Base-by-base conservation (phyloP, 768 basidiomycete species). In the Mycena pura region DNA sequence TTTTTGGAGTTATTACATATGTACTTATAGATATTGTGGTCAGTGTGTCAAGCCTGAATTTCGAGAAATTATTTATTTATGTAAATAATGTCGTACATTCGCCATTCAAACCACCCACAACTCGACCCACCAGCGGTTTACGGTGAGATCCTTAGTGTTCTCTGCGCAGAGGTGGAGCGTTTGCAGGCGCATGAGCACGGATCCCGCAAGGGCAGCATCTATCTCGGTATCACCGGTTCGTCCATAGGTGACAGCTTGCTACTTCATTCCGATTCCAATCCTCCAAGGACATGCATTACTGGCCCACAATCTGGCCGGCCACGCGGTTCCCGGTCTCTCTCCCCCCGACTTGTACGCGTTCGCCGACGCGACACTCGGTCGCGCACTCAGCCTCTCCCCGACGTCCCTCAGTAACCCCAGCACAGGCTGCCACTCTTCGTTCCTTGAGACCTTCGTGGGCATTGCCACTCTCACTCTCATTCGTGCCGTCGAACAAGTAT, bases 361-460 rank as follows among this genome's bases (percentile, higher is more conserved):
- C 32, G 56, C 63, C 11, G 68, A 69, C 32, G 14, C 70, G 65
- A 34, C 72, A 72, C 57, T 67, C 46, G 60, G 14, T 56, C 66
- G 50, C 6, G 48, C 54, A 10, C 43, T 62, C 34, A 56, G 17
- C 46, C 28, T 62, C 28, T 21, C 47, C 19, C 52, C 51, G 27
- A 50, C 53, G 3, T 57, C 58, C 11, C 27, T 50, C 44, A 68
- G 58, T 44, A 55, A 25, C 47, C 63, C 49, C 21, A 62, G 56
- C 31, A 44, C 60, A 24, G 66, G 72, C 5, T 69, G 66, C 15
- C 67, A 62, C 48, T 48, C 57, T 25, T 78, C 80, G 3, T 83
- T 81, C 62, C 68, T 82, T 36, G 82, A 80, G 59, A 81, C 78
- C 8, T 70, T 68, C 11, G 61, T 80, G 27, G 82, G 82, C 3